A percentile compares a stretch with the other conserved stretches of the same genome.
Conservation (phyloP, 1,284 basidiomycete species). For the Puccinia novopanici region DNA sequence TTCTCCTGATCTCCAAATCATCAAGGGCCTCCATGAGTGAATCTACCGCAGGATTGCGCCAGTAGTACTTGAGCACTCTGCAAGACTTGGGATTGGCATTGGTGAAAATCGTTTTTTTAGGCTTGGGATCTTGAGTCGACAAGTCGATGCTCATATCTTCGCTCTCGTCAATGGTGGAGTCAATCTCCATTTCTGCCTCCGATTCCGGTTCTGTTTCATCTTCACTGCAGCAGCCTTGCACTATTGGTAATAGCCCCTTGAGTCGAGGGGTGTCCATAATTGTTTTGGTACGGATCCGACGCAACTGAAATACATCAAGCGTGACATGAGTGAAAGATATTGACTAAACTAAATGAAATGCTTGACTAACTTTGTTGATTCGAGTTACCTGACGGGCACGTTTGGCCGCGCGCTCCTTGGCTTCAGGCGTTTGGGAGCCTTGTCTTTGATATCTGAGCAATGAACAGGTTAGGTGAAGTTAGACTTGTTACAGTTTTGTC, state of each 20-base stretch:
- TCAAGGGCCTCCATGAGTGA: conserved; percentile 2
- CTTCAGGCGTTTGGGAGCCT: neutral
- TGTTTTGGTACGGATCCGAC: neutral
- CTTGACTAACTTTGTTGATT: neutral
- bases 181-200: neutral
- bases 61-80: neutral
- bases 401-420: neutral
- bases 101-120: neutral
- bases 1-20: neutral
- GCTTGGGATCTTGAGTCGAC: neutral
- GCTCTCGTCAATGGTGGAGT: neutral
- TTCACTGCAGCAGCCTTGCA: conserved; percentile 16
- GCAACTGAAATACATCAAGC: neutral
- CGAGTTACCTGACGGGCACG: neutral
- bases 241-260: neutral
- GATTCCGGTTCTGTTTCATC: conserved; percentile 18
- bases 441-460: neutral
- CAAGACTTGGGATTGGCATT: neutral
- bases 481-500: neutral
- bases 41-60: conserved; percentile 24
- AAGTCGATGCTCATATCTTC: neutral
- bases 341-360: neutral
- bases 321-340: neutral
- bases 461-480: neutral
- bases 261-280: neutral